Conservation (phyloP, 345 rosid species). For the Euphorbia lathyris region DNA sequence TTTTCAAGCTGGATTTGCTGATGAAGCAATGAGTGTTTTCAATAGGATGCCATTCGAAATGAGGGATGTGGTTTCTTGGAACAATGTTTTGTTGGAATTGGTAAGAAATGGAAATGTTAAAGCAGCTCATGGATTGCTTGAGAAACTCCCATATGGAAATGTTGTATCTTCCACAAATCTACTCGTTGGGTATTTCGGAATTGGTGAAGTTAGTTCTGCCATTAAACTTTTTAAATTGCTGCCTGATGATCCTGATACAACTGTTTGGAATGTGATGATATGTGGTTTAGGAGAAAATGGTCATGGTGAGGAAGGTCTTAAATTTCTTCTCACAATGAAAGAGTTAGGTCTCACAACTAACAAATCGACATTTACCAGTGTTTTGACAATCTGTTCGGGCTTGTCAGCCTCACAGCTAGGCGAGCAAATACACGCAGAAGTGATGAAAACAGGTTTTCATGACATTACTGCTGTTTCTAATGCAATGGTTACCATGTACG, state of each 20-base stretch:
- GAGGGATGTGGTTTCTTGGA: slow-evolving; percentile 42
- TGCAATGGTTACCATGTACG: slow-evolving; percentile 45
- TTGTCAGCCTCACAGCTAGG: slow-evolving; percentile 35
- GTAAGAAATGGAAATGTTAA: slow-evolving; percentile 31
- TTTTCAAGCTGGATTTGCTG: slow-evolving; percentile 26
- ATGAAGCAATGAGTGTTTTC: slow-evolving; percentile 33
- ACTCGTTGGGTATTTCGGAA: slow-evolving; percentile 37
- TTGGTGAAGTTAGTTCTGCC: slow-evolving; percentile 28
- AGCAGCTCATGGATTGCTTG: slow-evolving; percentile 36
- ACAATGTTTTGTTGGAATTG: slow-evolving; percentile 27
- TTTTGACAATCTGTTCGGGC: slow-evolving; percentile 40
- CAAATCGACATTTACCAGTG: slow-evolving; percentile 40
- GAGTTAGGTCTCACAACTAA: slow-evolving; percentile 28
- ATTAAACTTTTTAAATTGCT: slow-evolving; percentile 31
- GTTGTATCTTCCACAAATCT: slow-evolving; percentile 37
- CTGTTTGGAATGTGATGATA: slow-evolving; percentile 41
- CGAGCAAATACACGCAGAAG: slow-evolving; percentile 32
- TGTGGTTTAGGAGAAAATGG: slow-evolving; percentile 43
- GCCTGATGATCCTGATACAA: slow-evolving; percentile 24
- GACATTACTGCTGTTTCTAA: slow-evolving; percentile 30
- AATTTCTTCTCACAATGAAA: slow-evolving; percentile 33
- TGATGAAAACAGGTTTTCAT: slow-evolving; percentile 29
- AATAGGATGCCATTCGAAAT: slow-evolving; percentile 20
- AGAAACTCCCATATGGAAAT: slow-evolving; percentile 30
- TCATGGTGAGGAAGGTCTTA: slow-evolving; percentile 38